Evolutionary conservation across 306 rosid species (phyloP).

Genomic region (Vigna hirtella): DNA sequence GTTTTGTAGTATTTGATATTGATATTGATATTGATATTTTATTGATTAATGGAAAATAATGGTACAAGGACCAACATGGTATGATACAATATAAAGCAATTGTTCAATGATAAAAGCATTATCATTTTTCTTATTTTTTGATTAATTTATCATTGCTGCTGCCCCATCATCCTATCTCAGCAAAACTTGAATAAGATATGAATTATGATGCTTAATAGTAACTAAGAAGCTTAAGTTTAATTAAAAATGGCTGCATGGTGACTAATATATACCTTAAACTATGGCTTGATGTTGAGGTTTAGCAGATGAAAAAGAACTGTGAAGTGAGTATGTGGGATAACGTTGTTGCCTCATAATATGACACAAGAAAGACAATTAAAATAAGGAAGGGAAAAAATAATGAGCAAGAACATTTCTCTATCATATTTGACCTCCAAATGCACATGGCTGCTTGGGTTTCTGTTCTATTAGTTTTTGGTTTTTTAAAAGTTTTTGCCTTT

Average conservation of each 20-base stretch:
- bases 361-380: slow-evolving; percentile 36
- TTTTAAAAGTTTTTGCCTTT: slow-evolving; percentile 45
- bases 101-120: slow-evolving; percentile 7
- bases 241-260: slow-evolving; percentile 20
- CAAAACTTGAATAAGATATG: background rate
- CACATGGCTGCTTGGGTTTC: slow-evolving; percentile 95
- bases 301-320: slow-evolving; percentile 43
- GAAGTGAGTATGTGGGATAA: slow-evolving; percentile 39
- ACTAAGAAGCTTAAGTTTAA: background rate
- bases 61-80: too few relatives aligned
- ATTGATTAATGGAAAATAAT: background rate
- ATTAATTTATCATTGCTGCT: too few relatives aligned
- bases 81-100: background rate
- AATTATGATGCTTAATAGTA: background rate
- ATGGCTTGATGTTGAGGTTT: slow-evolving; percentile 31
- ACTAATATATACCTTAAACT: slow-evolving; percentile 8
- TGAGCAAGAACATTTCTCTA: slow-evolving; percentile 62
- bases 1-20: background rate
- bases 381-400: slow-evolving; percentile 9
- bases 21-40: background rate
- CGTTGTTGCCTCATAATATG: slow-evolving; percentile 47
- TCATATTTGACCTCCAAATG: slow-evolving; percentile 80
- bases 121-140: background rate
- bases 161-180: background rate
- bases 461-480: slow-evolving; percentile 58